These are phyloP conservation scores for Colletotrichum sp. DNA, from an alignment of 2,329 filamentous ascomycete genomes.

Conservation along the genomic window DNA sequence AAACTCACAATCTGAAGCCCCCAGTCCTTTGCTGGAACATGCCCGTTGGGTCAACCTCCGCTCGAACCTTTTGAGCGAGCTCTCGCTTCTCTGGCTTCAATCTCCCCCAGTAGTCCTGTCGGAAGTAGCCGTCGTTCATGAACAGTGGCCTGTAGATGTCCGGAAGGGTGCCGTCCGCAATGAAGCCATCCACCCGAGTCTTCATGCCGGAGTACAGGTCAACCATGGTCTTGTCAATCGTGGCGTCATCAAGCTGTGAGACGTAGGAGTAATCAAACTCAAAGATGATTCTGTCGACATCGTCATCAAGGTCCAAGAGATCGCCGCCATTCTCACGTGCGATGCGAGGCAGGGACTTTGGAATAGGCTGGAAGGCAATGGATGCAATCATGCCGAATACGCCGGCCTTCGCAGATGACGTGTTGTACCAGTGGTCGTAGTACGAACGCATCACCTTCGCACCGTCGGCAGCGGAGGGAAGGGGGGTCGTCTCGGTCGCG, in stretches of 20 bases:
- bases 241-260: conserved; percentile 28
- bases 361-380: conserved; percentile 44
- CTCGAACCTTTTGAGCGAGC: conserved; percentile 38
- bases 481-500: conserved; percentile 40
- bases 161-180: conserved; percentile 36
- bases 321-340: conserved; percentile 39
- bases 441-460: conserved; percentile 33
- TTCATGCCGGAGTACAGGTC: conserved; percentile 38
- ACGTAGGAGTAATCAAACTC: conserved; percentile 49
- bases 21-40: conserved; percentile 43
- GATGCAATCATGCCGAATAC: conserved; percentile 28
- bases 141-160: conserved; percentile 45
- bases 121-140: conserved; percentile 47
- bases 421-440: conserved; percentile 37
- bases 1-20: conserved; percentile 40
- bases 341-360: conserved; percentile 35
- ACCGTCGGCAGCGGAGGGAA: conserved; percentile 31
- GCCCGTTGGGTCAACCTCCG: conserved; percentile 40
- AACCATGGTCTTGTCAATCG: conserved; percentile 39
- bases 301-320: conserved; percentile 42
- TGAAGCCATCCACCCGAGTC: conserved; percentile 31
- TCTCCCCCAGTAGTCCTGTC: conserved; percentile 47
- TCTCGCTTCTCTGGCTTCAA: conserved; percentile 37
- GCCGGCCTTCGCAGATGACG: conserved; percentile 23
- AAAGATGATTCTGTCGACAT: conserved; percentile 44